Evolutionary conservation across 2,329 filamentous ascomycete genomes (phyloP).

Genomic region (Venturia carpophila): DNA sequence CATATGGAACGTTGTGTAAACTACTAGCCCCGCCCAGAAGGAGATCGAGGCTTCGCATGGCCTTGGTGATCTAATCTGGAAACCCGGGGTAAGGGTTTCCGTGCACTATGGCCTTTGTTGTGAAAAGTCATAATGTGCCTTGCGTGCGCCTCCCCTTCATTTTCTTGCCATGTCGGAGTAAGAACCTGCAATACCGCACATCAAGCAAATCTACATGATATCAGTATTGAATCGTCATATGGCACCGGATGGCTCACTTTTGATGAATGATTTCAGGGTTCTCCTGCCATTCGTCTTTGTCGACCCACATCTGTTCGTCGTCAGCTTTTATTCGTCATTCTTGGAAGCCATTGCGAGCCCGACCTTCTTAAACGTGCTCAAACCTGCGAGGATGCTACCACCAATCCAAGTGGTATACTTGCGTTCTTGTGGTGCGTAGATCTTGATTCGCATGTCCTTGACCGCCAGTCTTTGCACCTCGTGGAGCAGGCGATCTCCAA

Average conservation of each 20-base stretch:
- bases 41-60: conserved; percentile 9
- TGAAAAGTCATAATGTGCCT: background rate
- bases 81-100: conserved; percentile 1
- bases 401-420: conserved; percentile 99
- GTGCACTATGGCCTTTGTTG: background rate
- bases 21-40: background rate
- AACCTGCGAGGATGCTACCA: conserved; percentile 87
- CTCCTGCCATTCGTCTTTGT: conserved; percentile 99
- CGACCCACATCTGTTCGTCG: conserved; percentile 85
- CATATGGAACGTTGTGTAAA: background rate
- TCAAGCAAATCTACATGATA: conserved; percentile 7
- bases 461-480: conserved; percentile 91
- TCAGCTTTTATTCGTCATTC: conserved; percentile 4
- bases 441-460: conserved; percentile 99
- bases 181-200: background rate
- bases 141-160: background rate
- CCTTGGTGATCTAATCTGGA: background rate
- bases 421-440: conserved; percentile 92
- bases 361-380: conserved; percentile 98
- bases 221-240: conserved; percentile 6
- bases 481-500: conserved; percentile 82
- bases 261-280: conserved; percentile 98
- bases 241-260: conserved; percentile 66
- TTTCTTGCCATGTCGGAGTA: background rate
- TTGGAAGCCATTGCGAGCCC: conserved; percentile 25